Conservation (phyloP, 371 early-diverging fungal genomes). For the Batrachochytrium dendrobatidis region DNA sequence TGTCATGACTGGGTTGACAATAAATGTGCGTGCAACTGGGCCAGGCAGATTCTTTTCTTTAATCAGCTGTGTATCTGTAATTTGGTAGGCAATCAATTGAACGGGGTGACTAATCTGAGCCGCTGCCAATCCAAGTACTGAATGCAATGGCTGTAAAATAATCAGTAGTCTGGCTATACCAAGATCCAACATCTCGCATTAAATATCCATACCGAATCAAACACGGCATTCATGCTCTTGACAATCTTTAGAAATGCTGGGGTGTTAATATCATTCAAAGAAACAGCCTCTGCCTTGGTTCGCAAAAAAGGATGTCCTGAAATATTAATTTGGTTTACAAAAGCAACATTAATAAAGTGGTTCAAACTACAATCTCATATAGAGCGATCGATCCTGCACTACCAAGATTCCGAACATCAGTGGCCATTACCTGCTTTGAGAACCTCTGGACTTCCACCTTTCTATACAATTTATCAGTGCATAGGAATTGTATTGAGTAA, state of each 20-base stretch:
- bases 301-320: slow-evolving; percentile 13
- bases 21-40: slow-evolving; percentile 30
- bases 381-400: too few species aligned
- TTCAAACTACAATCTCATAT: too few species aligned
- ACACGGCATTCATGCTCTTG: slow-evolving; percentile 12
- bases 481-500: too few species aligned
- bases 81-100: slow-evolving; percentile 30
- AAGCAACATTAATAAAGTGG: too few species aligned
- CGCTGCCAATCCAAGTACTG: slow-evolving; percentile 33
- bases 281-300: background rate
- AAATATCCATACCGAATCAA: slow-evolving; percentile 4
- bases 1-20: slow-evolving; percentile 33
- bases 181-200: too few species aligned
- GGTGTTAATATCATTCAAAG: slow-evolving; percentile 4
- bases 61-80: slow-evolving; percentile 19
- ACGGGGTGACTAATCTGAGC: slow-evolving; percentile 36
- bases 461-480: too few species aligned
- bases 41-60: slow-evolving; percentile 10
- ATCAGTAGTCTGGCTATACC: too few species aligned
- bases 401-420: too few species aligned
- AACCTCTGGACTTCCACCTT: too few species aligned
- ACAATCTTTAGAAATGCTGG: slow-evolving; percentile 11
- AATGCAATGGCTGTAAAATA: slow-evolving; percentile 18
- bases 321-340: too few species aligned
- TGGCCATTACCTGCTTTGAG: too few species aligned